Evolutionary conservation across 192 early-diverging fungal genomes (phyloP), one percentile per base, ranked within the genome.

Genomic region (Mortierella alpina): DNA sequence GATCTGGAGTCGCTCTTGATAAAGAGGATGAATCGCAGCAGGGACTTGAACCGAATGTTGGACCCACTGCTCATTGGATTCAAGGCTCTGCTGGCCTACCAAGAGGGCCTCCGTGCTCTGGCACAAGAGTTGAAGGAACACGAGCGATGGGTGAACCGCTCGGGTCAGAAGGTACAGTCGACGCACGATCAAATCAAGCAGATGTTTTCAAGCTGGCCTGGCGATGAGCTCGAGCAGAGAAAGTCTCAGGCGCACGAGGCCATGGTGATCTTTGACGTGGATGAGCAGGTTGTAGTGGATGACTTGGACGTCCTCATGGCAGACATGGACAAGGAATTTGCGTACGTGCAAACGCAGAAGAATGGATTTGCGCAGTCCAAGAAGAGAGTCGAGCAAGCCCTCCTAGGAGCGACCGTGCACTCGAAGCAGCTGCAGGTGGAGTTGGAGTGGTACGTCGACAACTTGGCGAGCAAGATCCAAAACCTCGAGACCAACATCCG

Each of bases 191-290:
- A 80, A 31, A 72, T 80, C 60, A 68, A 63, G 48, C 65, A 80
- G 18, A 80, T 80, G 77, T 80, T 80, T n/a, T 61, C 53, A 39
- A 68, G 70, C 20, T 80, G 77, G 77, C 77, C 77, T 8, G 77
- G 77, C 7, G 66, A 80, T 53, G 77, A 72, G 46, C 53, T 72
- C 6, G 77, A 80, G 55, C 69, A 80, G 55, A 47, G 63, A 57
- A 64, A 60, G 53, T 58, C n/a, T 44, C 68, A 71, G 8, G 23
- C 39, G 4, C 58, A 68, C 14, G 77, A 72, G 39, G 20, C 59
- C 0, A 80, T 80, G 77, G 70, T 80, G 13, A 22, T 80, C 46
- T 80, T 72, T 72, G 77, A 80, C 57, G 77, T 80, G 39, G 68
- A 80, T 48, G 77, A 80, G 48, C 77, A 80, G 22, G 64, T 80